Percentiles rank a stretch among this genome's conserved stretches.
These are phyloP conservation scores for Cyclotella atomus DNA, from an alignment of 108 stramenopile genomes.

Conservation along the genomic window DNA sequence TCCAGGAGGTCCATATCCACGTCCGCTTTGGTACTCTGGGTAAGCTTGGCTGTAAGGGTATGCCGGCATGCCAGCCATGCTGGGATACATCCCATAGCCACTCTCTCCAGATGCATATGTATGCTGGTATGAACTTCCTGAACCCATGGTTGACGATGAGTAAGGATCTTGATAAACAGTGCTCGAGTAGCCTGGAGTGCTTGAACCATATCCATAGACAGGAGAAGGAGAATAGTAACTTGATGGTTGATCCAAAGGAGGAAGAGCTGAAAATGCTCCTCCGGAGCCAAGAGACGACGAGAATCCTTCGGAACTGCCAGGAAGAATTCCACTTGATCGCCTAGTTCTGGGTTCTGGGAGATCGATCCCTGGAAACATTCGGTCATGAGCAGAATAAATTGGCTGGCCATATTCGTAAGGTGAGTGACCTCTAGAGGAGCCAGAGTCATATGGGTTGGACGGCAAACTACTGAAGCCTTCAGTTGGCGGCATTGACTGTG, in stretches of 20 bases:
- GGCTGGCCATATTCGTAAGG: slow-evolving; percentile 26
- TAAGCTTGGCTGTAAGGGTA: slow-evolving; percentile 30
- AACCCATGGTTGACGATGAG: slow-evolving; percentile 1
- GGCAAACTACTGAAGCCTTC: slow-evolving; percentile 14
- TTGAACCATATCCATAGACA: slow-evolving; percentile 32
- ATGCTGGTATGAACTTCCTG: slow-evolving; percentile 8
- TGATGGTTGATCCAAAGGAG: slow-evolving; percentile 12
- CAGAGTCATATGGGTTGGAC: neutral
- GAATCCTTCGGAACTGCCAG: slow-evolving; percentile 23
- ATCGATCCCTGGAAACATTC: slow-evolving; percentile 12
- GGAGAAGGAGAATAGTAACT: slow-evolving; percentile 14
- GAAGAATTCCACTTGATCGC: slow-evolving; percentile 18
- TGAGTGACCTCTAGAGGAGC: slow-evolving; percentile 8
- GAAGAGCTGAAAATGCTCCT: slow-evolving; percentile 23
- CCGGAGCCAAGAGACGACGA: neutral
- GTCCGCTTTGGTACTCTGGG: slow-evolving; percentile 18
- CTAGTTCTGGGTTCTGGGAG: slow-evolving; percentile 2
- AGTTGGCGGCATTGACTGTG: slow-evolving; percentile 28
- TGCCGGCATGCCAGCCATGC: slow-evolving; percentile 8
- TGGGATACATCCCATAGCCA: slow-evolving; percentile 18
- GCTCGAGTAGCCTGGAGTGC: slow-evolving; percentile 20
- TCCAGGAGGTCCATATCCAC: slow-evolving; percentile 9
- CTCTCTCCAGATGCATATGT: slow-evolving; percentile 12
- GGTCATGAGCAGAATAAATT: neutral
- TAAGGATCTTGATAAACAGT: slow-evolving; percentile 11